A percentile compares a stretch with the other conserved stretches of the same genome.
Conservation (phyloP, 2,329 filamentous ascomycete species). For the Cladorrhinum sp. region DNA sequence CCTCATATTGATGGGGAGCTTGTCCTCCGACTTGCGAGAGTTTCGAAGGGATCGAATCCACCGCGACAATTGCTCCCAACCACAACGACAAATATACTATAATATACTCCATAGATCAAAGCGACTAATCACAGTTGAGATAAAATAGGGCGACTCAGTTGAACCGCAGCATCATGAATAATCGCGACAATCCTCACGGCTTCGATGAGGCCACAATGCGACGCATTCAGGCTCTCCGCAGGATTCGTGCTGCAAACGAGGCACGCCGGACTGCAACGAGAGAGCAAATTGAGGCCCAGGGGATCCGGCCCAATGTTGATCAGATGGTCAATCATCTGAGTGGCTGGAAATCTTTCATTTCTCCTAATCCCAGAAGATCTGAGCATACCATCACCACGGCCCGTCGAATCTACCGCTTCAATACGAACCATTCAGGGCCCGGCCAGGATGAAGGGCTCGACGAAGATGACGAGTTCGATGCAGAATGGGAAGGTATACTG, state of each 20-base stretch:
- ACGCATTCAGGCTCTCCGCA: slow-evolving; percentile 5
- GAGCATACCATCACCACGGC: neutral
- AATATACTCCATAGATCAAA: too few species aligned
- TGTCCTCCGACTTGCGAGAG: neutral
- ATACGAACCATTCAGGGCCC: neutral
- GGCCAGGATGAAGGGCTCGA: slow-evolving; percentile 2
- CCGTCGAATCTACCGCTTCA: neutral
- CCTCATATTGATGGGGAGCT: neutral
- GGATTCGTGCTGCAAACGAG: slow-evolving; percentile 7
- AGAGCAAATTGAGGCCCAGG: slow-evolving; percentile 22
- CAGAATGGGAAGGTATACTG: slow-evolving; percentile 11
- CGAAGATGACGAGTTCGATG: slow-evolving; percentile 15
- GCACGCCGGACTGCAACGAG: slow-evolving; percentile 18
- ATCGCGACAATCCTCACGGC: neutral
- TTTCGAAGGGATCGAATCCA: too few species aligned
- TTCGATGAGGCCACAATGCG: neutral
- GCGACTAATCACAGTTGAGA: too few species aligned
- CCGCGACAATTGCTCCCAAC: neutral
- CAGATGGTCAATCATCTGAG: slow-evolving; percentile 19
- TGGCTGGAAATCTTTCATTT: neutral
- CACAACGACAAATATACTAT: too few species aligned
- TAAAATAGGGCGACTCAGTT: too few species aligned
- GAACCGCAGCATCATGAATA: neutral
- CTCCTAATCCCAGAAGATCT: slow-evolving; percentile 11
- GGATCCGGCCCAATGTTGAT: slow-evolving; percentile 18